Evolutionary conservation across 441 rosid species (phyloP).

Genomic region (Gossypium schwendimanii): DNA sequence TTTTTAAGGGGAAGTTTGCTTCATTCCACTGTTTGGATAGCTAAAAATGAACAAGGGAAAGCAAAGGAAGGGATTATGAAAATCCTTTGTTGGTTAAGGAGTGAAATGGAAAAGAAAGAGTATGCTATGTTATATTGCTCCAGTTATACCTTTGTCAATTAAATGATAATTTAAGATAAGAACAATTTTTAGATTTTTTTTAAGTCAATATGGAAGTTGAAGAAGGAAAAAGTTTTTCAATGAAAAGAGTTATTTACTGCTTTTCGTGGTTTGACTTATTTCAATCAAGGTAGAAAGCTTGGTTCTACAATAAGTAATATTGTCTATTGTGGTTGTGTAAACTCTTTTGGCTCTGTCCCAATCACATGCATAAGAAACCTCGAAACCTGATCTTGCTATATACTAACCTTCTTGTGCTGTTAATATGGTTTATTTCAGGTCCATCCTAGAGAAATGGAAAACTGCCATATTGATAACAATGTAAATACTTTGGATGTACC

Average conservation of each 20-base stretch:
- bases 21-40: not conserved
- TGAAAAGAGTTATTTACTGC: not conserved
- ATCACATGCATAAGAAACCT: slow-evolving; percentile 1
- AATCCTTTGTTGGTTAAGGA: not conserved
- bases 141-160: not conserved
- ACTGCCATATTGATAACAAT: slow-evolving; percentile 15
- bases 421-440: slow-evolving; percentile 41
- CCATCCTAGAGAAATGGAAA: slow-evolving; percentile 39
- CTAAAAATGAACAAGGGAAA: not conserved
- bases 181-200: not conserved
- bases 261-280: not conserved
- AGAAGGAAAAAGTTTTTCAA: not conserved
- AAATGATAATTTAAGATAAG: not conserved
- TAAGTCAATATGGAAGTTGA: not conserved
- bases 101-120: not conserved
- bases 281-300: not conserved
- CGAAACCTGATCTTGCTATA: not conserved
- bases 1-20: not conserved
- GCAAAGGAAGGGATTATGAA: not conserved
- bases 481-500: slow-evolving; percentile 32
- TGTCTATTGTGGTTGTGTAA: not conserved
- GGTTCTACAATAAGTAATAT: not conserved
- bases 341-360: not conserved
- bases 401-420: slow-evolving; percentile 5
- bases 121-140: not conserved